These are phyloP conservation scores for Aspergillus intermedius DNA, from an alignment of 2,329 filamentous ascomycete species.

Conservation along the genomic window DNA sequence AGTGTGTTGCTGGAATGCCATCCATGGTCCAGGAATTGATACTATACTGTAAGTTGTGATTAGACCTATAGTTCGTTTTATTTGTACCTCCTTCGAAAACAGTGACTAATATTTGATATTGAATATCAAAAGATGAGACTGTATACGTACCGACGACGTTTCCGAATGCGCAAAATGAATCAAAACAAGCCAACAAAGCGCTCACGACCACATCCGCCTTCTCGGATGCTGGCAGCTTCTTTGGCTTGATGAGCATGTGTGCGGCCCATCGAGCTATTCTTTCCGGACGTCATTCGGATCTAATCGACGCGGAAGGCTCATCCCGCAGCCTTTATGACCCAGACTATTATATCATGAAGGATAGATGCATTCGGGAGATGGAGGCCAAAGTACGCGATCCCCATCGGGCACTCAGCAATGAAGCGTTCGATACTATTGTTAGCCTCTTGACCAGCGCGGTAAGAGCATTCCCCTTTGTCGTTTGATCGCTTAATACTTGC, in stretches of 20 bases:
- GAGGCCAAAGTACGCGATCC: slow-evolving; percentile 26
- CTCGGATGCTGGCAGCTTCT: slow-evolving; percentile 32
- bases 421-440: slow-evolving; percentile 33
- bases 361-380: slow-evolving; percentile 28
- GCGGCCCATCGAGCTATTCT: slow-evolving; percentile 35
- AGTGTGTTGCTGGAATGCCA: no score
- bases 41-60: no score
- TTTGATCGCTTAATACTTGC: neutral
- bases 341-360: slow-evolving; percentile 36
- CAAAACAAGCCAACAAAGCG: slow-evolving; percentile 20
- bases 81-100: neutral
- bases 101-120: no score
- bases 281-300: slow-evolving; percentile 18
- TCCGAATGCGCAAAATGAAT: slow-evolving; percentile 23
- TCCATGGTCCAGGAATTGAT: no score
- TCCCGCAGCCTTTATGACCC: slow-evolving; percentile 21
- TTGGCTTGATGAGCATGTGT: slow-evolving; percentile 33
- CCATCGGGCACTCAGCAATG: slow-evolving; percentile 20
- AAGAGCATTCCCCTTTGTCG: slow-evolving; percentile 6
- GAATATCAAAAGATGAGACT: slow-evolving; percentile 18
- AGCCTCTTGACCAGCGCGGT: slow-evolving; percentile 33
- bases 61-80: neutral
- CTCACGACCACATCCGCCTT: slow-evolving; percentile 28
- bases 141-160: slow-evolving; percentile 37
- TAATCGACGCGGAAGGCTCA: slow-evolving; percentile 12